Evolutionary conservation across 176 grass and related monocot species (phyloP), one percentile per base, ranked within the genome.

Genomic region (Tillandsia leiboldiana): DNA sequence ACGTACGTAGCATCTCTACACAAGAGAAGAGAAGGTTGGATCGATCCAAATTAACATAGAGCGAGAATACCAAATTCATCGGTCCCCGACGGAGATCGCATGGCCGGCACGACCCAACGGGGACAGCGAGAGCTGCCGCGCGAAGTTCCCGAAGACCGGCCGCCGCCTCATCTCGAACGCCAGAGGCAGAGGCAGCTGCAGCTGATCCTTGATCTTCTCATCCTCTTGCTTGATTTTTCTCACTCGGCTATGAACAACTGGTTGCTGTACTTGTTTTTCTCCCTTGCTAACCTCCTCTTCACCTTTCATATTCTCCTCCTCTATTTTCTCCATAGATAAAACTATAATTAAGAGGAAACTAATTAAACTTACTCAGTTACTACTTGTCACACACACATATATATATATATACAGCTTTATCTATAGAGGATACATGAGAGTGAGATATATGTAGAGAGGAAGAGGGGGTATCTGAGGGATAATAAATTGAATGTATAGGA

Each of bases 141-240:
- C 67, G 48, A 33, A 26, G 70, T 67, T 50, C 3, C 66, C 20
- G 53, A 84, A 70, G 22, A 47, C 11, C 22, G 11, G 33, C 18
- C 65, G 49, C 24, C 71, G 90, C 73, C 69, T 59, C 15, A 49
- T 78, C 80, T 89, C 79, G 50, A 89, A 63, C 67, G 73, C 73
- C 72, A 66, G 83, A 49, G 85, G 79, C 72, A 66, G 83, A 49
- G 85, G 79, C 78, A 51, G 63, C 1, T 72, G 73, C 20, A 89
- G 71, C 1, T 76, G 83, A 74, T 62, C 66, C 66, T 84, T 81
- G 59, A 49, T 47, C 83, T 89, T 77, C 83, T 82, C 86, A 18
- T 94, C 90, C 73, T 93, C 90, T 84, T 70, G 50, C 83, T 94
- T 89, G 66, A 94, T 83, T 80, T 84, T 81, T 71, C 80, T 69